phyloP scores from a whole-genome alignment of 2,329 filamentous ascomycete genomes.

The Penicillium decumbens region DNA sequence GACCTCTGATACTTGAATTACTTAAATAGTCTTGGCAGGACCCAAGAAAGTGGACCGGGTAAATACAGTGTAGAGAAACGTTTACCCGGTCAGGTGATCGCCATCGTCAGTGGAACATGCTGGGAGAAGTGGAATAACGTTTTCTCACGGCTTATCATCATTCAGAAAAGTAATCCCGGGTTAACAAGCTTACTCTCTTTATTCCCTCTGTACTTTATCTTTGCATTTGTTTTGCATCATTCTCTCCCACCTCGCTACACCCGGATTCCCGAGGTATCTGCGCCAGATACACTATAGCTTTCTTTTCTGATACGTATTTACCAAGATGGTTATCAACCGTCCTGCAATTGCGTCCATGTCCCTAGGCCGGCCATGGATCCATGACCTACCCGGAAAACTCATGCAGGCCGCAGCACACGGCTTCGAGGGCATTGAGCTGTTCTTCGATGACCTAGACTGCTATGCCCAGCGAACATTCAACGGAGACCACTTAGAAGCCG shows the following conservation, averaged over 20 bases:
- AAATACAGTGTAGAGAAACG: slow-evolving; percentile 5
- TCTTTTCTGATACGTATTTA: not conserved
- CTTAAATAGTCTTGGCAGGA: no score
- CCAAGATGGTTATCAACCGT: slow-evolving; percentile 24
- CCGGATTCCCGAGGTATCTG: not conserved
- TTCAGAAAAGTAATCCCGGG: not conserved
- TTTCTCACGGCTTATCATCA: slow-evolving; percentile 7
- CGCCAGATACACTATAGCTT: not conserved
- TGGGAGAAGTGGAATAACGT: slow-evolving; percentile 9
- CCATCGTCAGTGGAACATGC: not conserved
- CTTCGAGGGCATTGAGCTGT: slow-evolving; percentile 37
- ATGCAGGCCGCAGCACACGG: slow-evolving; percentile 54
- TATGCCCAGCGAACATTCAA: slow-evolving; percentile 25
- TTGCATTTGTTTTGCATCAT: not conserved
- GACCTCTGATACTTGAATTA: no score
- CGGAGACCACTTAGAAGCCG: slow-evolving; percentile 24
- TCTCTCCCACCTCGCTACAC: not conserved
- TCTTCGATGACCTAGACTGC: slow-evolving; percentile 34
- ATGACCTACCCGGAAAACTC: slow-evolving; percentile 63
- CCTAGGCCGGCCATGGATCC: slow-evolving; percentile 67
- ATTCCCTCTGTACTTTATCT: not conserved
- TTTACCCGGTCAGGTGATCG: slow-evolving; percentile 12
- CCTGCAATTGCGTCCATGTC: slow-evolving; percentile 73
- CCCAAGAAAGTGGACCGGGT: slow-evolving; percentile 10
- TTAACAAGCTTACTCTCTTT: not conserved